Evolutionary conservation across 805 yeast genomes (phyloP).

Genomic region (Metschnikowia cerradonensis): DNA sequence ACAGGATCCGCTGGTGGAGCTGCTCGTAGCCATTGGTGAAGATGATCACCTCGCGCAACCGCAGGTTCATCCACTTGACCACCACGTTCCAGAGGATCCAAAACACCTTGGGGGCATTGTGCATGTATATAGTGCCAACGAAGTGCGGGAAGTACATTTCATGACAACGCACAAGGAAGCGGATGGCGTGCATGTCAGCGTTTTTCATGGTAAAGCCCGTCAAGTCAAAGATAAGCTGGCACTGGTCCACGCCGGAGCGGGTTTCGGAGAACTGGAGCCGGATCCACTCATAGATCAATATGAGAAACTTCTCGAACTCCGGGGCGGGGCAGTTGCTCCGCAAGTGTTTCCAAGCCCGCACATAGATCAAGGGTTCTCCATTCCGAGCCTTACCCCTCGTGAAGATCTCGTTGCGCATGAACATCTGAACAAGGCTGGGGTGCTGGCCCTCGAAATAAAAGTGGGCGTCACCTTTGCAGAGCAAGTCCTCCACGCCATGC

Average conservation of each 20-base stretch:
- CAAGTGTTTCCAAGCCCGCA: constrained; percentile 7
- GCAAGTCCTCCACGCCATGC: constrained; percentile 7
- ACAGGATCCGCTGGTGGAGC: constrained; percentile 7
- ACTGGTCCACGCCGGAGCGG: constrained; percentile 7
- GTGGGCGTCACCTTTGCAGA: constrained; percentile 10
- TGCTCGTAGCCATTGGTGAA: constrained; percentile 8
- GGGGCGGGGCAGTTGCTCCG: constrained; percentile 7
- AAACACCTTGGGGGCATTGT: constrained; percentile 14
- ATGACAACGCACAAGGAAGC: constrained; percentile 7
- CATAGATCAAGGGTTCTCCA: constrained; percentile 7
- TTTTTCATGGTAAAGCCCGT: constrained; percentile 12
- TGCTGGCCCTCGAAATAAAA: constrained; percentile 3
- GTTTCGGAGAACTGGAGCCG: constrained; percentile 8
- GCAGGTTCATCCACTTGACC: constrained; percentile 12
- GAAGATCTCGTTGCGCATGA: constrained; percentile 8
- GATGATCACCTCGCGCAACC: constrained; percentile 6
- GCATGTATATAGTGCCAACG: constrained; percentile 10
- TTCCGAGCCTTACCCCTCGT: constrained; percentile 6
- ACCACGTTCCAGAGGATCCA: constrained; percentile 12
- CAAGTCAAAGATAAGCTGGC: constrained; percentile 12
- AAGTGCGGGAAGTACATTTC: constrained; percentile 12
- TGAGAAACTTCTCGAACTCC: constrained; percentile 8
- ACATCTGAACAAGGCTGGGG: constrained; percentile 4
- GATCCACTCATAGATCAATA: constrained; percentile 10
- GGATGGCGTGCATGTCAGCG: constrained; percentile 13